phyloP scores from a whole-genome alignment of 2,329 filamentous ascomycete genomes.

The Geosmithia putterillii region DNA sequence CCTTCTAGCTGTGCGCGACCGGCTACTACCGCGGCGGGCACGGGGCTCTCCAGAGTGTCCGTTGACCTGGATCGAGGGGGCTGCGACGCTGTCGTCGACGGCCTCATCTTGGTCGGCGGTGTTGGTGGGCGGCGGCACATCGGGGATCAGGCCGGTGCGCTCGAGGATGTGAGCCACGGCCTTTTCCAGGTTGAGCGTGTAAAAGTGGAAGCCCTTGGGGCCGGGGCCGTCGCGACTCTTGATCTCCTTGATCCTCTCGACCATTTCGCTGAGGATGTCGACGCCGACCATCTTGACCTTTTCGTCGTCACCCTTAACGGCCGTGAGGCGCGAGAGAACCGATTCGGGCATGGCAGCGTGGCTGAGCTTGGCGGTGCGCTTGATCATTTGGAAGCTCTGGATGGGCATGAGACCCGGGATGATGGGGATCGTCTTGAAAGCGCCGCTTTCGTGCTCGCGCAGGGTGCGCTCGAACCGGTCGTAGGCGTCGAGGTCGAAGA shows the following conservation, averaged over 20 bases:
- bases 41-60: conserved; percentile 16
- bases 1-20: conserved; percentile 38
- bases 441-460: conserved; percentile 68
- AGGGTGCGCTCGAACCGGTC: conserved; percentile 65
- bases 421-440: conserved; percentile 78
- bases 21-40: conserved; percentile 15
- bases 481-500: conserved; percentile 83
- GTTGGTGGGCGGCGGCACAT: too few species aligned
- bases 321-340: conserved; percentile 58
- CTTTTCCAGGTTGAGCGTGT: conserved; percentile 93
- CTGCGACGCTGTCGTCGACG: conserved; percentile 30
- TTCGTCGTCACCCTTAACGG: conserved; percentile 68
- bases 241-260: conserved; percentile 62
- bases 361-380: conserved; percentile 85
- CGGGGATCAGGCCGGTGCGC: conserved; percentile 69
- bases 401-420: conserved; percentile 96
- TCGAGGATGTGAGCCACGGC: conserved; percentile 89
- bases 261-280: conserved; percentile 72
- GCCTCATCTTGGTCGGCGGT: conserved; percentile 37
- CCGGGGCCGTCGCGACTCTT: conserved; percentile 39
- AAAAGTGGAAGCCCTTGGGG: conserved; percentile 86
- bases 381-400: conserved; percentile 93
- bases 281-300: conserved; percentile 70
- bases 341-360: conserved; percentile 68
- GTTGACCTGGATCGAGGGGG: conserved; percentile 31